Conservation (phyloP, 441 rosid genomes). For the Cnidoscolus chayamansa region DNA sequence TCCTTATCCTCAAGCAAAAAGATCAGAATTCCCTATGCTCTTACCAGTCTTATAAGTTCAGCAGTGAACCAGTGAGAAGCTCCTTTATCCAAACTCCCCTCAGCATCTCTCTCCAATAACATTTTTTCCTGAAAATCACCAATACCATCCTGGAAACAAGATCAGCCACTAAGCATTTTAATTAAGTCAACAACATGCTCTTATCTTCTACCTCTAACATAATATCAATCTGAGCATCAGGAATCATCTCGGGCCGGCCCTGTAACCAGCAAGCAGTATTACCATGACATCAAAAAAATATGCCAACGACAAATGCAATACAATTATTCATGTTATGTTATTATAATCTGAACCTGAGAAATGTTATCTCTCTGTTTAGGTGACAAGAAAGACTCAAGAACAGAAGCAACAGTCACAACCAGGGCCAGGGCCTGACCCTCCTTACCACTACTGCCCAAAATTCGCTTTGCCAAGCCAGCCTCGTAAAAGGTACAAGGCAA, state of each 20-base stretch:
- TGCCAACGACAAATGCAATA: slow-evolving; percentile 1
- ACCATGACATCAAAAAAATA: slow-evolving; percentile 1
- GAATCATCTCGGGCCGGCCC: slow-evolving; percentile 70
- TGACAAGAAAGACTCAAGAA: slow-evolving; percentile 73
- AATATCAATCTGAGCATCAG: slow-evolving; percentile 66
- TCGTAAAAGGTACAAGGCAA: slow-evolving; percentile 46
- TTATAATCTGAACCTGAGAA: slow-evolving; percentile 50
- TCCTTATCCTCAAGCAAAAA: slow-evolving; percentile 8
- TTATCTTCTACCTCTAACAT: slow-evolving; percentile 66
- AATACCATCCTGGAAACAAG: slow-evolving; percentile 3
- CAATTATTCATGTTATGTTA: background rate
- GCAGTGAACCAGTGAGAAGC: slow-evolving; percentile 53
- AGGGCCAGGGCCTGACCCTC: slow-evolving; percentile 34
- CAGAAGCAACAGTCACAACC: slow-evolving; percentile 81
- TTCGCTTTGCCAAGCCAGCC: slow-evolving; percentile 35
- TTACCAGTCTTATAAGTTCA: slow-evolving; percentile 62
- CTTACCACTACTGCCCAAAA: slow-evolving; percentile 28
- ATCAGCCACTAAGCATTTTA: slow-evolving; percentile 17
- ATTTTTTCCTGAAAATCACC: slow-evolving; percentile 44
- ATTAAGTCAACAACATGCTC: slow-evolving; percentile 15
- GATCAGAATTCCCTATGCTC: slow-evolving; percentile 24
- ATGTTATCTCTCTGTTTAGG: slow-evolving; percentile 38
- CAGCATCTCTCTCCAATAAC: slow-evolving; percentile 19
- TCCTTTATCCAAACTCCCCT: slow-evolving; percentile 32
- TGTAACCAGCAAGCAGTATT: slow-evolving; percentile 29